phyloP scores from a whole-genome alignment of 2,329 filamentous ascomycete genomes.

The Tricladium varicosporioides region DNA sequence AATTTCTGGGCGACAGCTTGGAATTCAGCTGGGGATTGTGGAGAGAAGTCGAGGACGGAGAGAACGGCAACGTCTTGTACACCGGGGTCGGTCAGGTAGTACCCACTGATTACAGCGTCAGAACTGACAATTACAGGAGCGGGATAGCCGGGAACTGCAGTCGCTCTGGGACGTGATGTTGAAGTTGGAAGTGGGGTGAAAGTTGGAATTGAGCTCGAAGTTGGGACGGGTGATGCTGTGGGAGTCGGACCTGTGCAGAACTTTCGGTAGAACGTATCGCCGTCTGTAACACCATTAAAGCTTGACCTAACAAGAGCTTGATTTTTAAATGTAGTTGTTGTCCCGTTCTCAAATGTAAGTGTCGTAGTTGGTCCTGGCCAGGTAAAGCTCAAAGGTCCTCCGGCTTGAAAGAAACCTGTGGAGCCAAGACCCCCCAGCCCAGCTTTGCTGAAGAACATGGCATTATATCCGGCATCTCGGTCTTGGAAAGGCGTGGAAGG shows the following conservation, averaged over 20 bases:
- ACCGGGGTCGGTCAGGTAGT: slow-evolving; percentile 12
- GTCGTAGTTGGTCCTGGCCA: slow-evolving; percentile 37
- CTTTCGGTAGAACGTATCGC: slow-evolving; percentile 15
- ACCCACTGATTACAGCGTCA: slow-evolving; percentile 16
- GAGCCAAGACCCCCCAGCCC: slow-evolving; percentile 32
- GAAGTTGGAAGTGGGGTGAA: neutral
- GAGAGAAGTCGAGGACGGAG: slow-evolving; percentile 8
- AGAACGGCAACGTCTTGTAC: slow-evolving; percentile 18
- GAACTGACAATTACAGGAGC: slow-evolving; percentile 11
- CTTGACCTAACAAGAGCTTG: slow-evolving; percentile 33
- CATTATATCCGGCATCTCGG: slow-evolving; percentile 37
- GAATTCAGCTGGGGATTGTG: slow-evolving; percentile 13
- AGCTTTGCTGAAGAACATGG: slow-evolving; percentile 36
- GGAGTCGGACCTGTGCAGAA: slow-evolving; percentile 13
- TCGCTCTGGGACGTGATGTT: neutral
- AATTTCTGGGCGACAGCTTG: slow-evolving; percentile 32
- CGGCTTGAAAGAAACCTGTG: slow-evolving; percentile 4
- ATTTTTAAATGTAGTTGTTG: slow-evolving; percentile 31
- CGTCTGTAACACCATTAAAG: slow-evolving; percentile 26
- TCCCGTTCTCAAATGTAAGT: slow-evolving; percentile 38
- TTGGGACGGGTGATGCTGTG: neutral
- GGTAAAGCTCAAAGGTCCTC: slow-evolving; percentile 24
- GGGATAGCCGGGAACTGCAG: slow-evolving; percentile 14
- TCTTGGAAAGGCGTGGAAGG: slow-evolving; percentile 33
- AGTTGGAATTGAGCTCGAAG: neutral